These are phyloP conservation scores for Davidsoniella virescens DNA, from an alignment of 2,329 filamentous ascomycete species.

Conservation along the genomic window DNA sequence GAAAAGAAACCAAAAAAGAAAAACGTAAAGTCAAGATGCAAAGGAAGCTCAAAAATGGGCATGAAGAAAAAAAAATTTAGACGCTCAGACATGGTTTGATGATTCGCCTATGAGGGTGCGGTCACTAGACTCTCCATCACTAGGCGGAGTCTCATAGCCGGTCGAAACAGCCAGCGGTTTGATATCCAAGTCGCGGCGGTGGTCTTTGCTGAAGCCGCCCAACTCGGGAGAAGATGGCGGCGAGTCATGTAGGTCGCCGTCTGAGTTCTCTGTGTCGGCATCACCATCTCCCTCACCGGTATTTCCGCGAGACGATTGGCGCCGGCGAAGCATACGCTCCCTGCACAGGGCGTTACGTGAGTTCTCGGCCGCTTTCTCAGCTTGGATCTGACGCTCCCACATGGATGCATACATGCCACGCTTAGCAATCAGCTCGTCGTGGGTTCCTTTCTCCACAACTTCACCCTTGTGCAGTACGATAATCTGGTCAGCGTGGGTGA, in stretches of 20 bases:
- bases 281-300: too few relatives aligned
- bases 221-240: too few relatives aligned
- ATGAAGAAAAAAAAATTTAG: background rate
- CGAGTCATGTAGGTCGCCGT: slow-evolving; percentile 13
- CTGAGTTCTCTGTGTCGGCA: slow-evolving; percentile 15
- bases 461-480: slow-evolving; percentile 62
- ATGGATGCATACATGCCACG: slow-evolving; percentile 66
- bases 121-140: background rate
- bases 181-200: too few relatives aligned
- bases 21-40: background rate
- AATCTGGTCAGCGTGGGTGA: slow-evolving; percentile 74
- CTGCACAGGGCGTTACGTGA: slow-evolving; percentile 29
- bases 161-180: too few relatives aligned
- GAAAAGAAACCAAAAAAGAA: background rate
- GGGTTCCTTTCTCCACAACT: slow-evolving; percentile 63
- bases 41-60: too few relatives aligned
- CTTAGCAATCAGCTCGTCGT: slow-evolving; percentile 54
- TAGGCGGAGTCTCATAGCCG: background rate
- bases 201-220: too few relatives aligned
- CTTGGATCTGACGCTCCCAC: slow-evolving; percentile 79
- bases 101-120: background rate
- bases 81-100: background rate
- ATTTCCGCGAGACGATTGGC: slow-evolving; percentile 11
- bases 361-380: slow-evolving; percentile 51
- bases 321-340: slow-evolving; percentile 21